Evolutionary conservation across 352 stramenopile genomes (phyloP), one percentile per base, ranked within the genome.

Genomic region (Globisporangium paddicum): DNA sequence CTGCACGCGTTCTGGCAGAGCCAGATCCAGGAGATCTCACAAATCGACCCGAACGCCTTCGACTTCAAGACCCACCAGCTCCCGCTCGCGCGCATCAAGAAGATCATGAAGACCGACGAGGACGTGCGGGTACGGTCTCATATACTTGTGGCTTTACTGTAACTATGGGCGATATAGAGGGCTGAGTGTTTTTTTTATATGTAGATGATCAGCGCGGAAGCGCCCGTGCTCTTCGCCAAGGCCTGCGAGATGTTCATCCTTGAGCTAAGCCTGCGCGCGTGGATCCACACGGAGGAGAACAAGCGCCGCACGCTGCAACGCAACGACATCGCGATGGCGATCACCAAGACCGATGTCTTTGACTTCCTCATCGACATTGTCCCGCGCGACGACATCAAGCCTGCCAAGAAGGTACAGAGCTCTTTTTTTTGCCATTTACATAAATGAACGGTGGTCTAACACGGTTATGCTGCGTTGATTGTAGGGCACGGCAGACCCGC

Each of bases 31-130:
- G 86, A 95, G 63, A 96, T 96, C 61, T 90, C 82, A 6, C 78
- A 95, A 70, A 86, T 96, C 45, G 82, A 94, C 70, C 77, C 82
- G 23, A 89, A 85, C 66, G 66, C 78, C 34, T 90, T 91, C 58
- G 86, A 96, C 64, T 94, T 95, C 55, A 92, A 93, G 71, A 92
- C 80, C 62, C 79, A 96, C 64, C 85, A 97, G 54, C 75, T 98
- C 40, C 90, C 92, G 30, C 86, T 98, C 57, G 90, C 92, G 51
- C 86, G 92, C 51, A 97, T 98, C 63, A 98, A 97, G 78, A 97
- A 96, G 65, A 98, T 98, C 73, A 98, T 98, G 92, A 97, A 97
- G 73, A 93, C 89, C 47, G 92, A 98, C 70, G 92, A 98, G 61
- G 89, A 97, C 68, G 86, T 98, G 42, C 85, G 86, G 34, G 79